phyloP scores from a whole-genome alignment of 257 asterid species.

The Nyctanthes arbortristis region DNA sequence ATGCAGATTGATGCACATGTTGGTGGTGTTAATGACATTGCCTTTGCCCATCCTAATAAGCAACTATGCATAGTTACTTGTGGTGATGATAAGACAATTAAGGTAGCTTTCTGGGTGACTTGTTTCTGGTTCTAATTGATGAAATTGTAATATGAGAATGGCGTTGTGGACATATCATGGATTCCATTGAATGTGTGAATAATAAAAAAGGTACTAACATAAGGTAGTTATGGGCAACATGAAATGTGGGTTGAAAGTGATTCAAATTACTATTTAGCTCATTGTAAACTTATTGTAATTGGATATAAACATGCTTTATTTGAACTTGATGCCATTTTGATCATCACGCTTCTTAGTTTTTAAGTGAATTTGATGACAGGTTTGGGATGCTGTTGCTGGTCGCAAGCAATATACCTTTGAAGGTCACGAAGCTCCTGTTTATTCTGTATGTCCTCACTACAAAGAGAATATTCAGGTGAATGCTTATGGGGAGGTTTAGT shows the following conservation, averaged over 20 bases:
- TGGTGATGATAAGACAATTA: conserved; percentile 91
- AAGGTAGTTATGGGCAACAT: too few species aligned
- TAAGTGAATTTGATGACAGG: conserved; percentile 43
- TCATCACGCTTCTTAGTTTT: too few species aligned
- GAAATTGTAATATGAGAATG: too few species aligned
- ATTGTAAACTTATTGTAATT: too few species aligned
- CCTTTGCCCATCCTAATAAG: conserved; percentile 91
- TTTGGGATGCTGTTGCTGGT: conserved; percentile 90
- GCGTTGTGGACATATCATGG: too few species aligned
- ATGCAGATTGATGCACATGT: conserved; percentile 86
- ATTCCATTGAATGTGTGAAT: too few species aligned
- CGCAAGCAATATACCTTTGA: conserved; percentile 75
- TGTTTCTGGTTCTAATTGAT: too few species aligned
- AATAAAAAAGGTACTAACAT: too few species aligned
- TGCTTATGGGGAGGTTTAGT: neutral
- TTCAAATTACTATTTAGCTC: too few species aligned
- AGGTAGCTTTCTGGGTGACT: conserved; percentile 56
- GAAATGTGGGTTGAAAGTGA: too few species aligned
- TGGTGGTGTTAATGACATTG: conserved; percentile 93
- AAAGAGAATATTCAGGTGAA: conserved; percentile 87
- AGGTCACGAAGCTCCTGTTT: conserved; percentile 93
- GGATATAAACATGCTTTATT: too few species aligned
- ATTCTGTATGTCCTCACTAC: conserved; percentile 90
- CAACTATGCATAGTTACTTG: conserved; percentile 89
- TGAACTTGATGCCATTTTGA: too few species aligned